phyloP scores from a whole-genome alignment of 129 eudicot species.

The Pittosporum tobira region DNA sequence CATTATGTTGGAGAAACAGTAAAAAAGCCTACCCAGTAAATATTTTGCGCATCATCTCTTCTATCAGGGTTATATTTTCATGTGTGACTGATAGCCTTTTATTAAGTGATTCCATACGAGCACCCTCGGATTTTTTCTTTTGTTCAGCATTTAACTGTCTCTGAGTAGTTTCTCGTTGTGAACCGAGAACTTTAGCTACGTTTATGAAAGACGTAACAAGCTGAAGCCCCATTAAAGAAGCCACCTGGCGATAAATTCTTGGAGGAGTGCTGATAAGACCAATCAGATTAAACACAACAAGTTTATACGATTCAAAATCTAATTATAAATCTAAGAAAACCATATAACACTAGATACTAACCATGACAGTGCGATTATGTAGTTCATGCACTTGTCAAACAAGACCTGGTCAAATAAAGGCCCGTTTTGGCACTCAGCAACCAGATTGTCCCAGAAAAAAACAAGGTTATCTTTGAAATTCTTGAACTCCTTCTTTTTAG shows the following conservation, averaged over 20 bases:
- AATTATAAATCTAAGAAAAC: conserved; percentile 10
- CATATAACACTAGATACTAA: conserved; percentile 21
- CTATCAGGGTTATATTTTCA: conserved; percentile 77
- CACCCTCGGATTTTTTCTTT: conserved; percentile 71
- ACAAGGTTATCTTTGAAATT: conserved; percentile 78
- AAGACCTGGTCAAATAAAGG: conserved; percentile 73
- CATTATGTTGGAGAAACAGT: conserved; percentile 1
- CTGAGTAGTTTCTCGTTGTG: conserved; percentile 91
- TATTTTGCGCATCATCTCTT: conserved; percentile 90
- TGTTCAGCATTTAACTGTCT: conserved; percentile 88
- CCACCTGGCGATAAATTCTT: conserved; percentile 70
- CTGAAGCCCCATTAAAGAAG: conserved; percentile 94
- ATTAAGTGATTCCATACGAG: conserved; percentile 77
- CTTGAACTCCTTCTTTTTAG: conserved; percentile 82
- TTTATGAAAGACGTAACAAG: conserved; percentile 84
- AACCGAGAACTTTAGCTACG: conserved; percentile 74
- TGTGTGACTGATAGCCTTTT: conserved; percentile 69
- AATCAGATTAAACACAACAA: conserved; percentile 13
- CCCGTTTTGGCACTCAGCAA: conserved; percentile 83
- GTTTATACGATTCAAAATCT: background rate
- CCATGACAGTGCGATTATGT: conserved; percentile 92
- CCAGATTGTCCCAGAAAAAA: conserved; percentile 80
- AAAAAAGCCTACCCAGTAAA: conserved; percentile 64
- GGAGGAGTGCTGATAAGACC: conserved; percentile 80
- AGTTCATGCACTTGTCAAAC: conserved; percentile 92